phyloP scores from a whole-genome alignment of 192 early-diverging fungal species.

The Umbelopsis ramanniana region DNA sequence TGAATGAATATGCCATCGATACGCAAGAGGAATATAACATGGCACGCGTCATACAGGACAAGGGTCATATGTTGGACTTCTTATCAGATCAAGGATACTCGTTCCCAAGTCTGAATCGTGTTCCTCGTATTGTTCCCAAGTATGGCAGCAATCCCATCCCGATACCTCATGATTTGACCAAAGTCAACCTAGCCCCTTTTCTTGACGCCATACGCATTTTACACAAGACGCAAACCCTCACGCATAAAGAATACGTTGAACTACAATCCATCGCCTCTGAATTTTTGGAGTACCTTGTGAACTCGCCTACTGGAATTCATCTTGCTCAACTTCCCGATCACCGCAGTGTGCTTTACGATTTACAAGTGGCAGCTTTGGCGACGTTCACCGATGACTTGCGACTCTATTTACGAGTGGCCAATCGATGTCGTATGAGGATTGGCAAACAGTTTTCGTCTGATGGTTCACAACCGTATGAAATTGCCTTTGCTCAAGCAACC shows the following conservation, averaged over 20 bases:
- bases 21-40: constrained; percentile 54
- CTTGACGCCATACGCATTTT: constrained; percentile 59
- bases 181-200: constrained; percentile 53
- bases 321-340: constrained; percentile 60
- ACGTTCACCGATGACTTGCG: constrained; percentile 61
- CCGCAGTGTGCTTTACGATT: constrained; percentile 59
- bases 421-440: constrained; percentile 64
- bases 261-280: constrained; percentile 53
- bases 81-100: constrained; percentile 64
- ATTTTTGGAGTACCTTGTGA: constrained; percentile 57
- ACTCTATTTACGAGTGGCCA: constrained; percentile 56
- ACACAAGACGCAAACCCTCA: constrained; percentile 50
- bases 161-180: constrained; percentile 49
- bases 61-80: constrained; percentile 50
- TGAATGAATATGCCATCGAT: constrained; percentile 47
- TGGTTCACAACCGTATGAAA: constrained; percentile 41
- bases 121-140: constrained; percentile 53
- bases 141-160: constrained; percentile 31
- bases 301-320: constrained; percentile 55
- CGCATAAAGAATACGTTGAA: constrained; percentile 63
- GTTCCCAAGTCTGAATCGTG: constrained; percentile 59
- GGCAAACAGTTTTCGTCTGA: constrained; percentile 55
- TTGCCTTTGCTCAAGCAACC: not conserved
- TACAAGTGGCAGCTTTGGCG: constrained; percentile 57
- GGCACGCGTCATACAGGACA: constrained; percentile 43